Evolutionary conservation across 208 protist species (phyloP).

Genomic region (Pavlovales sp.): DNA sequence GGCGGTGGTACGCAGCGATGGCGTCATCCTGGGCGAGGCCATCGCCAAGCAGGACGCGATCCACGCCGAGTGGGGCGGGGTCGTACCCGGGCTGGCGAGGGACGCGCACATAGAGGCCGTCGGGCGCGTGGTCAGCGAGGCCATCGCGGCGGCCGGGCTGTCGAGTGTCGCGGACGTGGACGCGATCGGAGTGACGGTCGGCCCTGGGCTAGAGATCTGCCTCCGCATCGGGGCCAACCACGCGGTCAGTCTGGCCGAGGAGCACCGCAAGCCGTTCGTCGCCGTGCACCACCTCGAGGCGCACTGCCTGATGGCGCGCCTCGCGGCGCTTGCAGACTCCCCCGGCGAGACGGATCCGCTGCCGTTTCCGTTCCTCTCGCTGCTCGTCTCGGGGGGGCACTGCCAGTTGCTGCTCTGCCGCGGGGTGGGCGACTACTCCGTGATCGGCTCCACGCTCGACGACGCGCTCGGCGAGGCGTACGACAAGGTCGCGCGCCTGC

Average conservation of each 20-base stretch:
- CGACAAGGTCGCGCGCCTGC: slow-evolving; percentile 41
- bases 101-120: slow-evolving; percentile 38
- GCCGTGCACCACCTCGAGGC: slow-evolving; percentile 52
- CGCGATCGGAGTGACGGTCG: slow-evolving; percentile 45
- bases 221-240: slow-evolving; percentile 18
- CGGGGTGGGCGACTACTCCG: slow-evolving; percentile 28
- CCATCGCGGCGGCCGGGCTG: background rate
- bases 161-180: background rate
- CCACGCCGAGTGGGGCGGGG: slow-evolving; percentile 38
- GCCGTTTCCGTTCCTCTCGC: slow-evolving; percentile 24
- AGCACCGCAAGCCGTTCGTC: slow-evolving; percentile 30
- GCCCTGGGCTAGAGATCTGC: slow-evolving; percentile 42
- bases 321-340: background rate
- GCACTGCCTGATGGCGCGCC: slow-evolving; percentile 41
- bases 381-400: slow-evolving; percentile 48
- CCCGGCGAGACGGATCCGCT: background rate
- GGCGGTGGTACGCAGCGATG: slow-evolving; percentile 25
- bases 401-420: slow-evolving; percentile 41
- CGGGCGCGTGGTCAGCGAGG: background rate
- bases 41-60: slow-evolving; percentile 32
- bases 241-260: background rate
- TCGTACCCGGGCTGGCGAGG: slow-evolving; percentile 38
- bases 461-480: slow-evolving; percentile 52
- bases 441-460: slow-evolving; percentile 43
- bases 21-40: slow-evolving; percentile 30